Evolutionary conservation across 75 land plant species (phyloP), one percentile per base, ranked within the genome.

Genomic region (Sequoia sempervirens): DNA sequence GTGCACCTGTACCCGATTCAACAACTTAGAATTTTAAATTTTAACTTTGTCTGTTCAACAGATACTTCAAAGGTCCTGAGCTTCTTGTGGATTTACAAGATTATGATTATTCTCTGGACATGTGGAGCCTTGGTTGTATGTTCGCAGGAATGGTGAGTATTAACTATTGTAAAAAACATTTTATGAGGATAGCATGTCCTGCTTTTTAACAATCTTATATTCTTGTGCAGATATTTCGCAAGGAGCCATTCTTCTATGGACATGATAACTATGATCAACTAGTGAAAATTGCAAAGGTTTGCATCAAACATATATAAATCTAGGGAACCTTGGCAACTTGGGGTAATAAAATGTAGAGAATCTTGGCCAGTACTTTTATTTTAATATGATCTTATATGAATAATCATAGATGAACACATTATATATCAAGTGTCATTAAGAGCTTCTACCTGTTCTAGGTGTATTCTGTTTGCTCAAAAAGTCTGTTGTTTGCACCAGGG

Each of bases 51-150:
- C 26, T 85, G 45, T 76, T 80, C 64, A 37, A 52, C 80, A 92
- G 93, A 78, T 92, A 90, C 84, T 92, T 92, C 73, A 92, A 92
- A 85, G 93, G 93, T 11, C 93, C 93, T 0, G 93, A 92, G 86
- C 86, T 91, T 18, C 90, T 91, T 83, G 90, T 91, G 14, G 93
- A 92, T 75, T 79, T 92, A 45, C 92, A 92, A 82, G 93, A 92
- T 83, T 92, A 92, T 80, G 94, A 91, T 83, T 92, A 92, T 75
- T 91, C 93, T 47, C 78, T 92, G 70, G 93, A 92, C 81, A 88
- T 92, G 92, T 92, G 93, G 93, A 92, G 93, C 83, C 85, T 92
- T 85, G 93, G 93, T 20, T 92, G 93, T 86, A 92, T 92, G 93
- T 91, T 92, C 87, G 93, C 93, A 79, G 93, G 93, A 72, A 92